Evolutionary conservation across 2,329 filamentous ascomycete species (phyloP).

Genomic region (Onygenales sp.): DNA sequence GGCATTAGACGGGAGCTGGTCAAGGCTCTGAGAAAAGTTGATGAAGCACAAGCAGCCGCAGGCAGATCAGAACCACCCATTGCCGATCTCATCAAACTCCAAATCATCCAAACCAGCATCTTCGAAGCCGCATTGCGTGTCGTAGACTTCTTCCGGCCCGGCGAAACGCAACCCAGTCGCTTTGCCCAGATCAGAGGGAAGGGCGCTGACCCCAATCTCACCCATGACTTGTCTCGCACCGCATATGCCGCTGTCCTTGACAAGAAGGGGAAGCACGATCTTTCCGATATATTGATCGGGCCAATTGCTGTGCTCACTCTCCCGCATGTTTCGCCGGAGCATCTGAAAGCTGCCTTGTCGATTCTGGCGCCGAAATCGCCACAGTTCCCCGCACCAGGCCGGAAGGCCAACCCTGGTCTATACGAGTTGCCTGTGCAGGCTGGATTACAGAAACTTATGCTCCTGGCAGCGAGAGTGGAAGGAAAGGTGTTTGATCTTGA

Average conservation of each 20-base stretch:
- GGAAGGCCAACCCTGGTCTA: conserved; percentile 68
- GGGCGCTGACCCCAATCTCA: conserved; percentile 33
- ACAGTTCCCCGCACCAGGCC: conserved; percentile 67
- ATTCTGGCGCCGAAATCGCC: conserved; percentile 64
- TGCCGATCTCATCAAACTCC: conserved; percentile 58
- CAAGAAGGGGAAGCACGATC: conserved; percentile 46
- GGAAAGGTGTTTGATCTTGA: conserved; percentile 71
- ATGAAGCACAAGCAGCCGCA: conserved; percentile 56
- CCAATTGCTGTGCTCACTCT: conserved; percentile 73
- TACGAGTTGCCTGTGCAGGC: conserved; percentile 70
- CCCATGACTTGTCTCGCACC: conserved; percentile 50
- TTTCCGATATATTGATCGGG: conserved; percentile 70
- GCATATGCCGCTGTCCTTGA: conserved; percentile 44
- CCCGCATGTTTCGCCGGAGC: conserved; percentile 70
- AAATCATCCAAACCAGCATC: conserved; percentile 82
- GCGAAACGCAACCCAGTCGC: conserved; percentile 16
- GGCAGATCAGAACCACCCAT: conserved; percentile 35
- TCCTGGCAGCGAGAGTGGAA: conserved; percentile 81
- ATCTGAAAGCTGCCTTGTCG: conserved; percentile 71
- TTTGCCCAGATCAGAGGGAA: conserved; percentile 18
- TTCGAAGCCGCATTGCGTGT: conserved; percentile 77
- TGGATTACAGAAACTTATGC: conserved; percentile 75
- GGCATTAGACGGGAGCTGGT: conserved; percentile 61
- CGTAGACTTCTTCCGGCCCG: conserved; percentile 69
- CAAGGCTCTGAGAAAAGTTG: conserved; percentile 52